Evolutionary conservation across 805 yeast genomes (phyloP).

Genomic region (Yarrowia hollandica): DNA sequence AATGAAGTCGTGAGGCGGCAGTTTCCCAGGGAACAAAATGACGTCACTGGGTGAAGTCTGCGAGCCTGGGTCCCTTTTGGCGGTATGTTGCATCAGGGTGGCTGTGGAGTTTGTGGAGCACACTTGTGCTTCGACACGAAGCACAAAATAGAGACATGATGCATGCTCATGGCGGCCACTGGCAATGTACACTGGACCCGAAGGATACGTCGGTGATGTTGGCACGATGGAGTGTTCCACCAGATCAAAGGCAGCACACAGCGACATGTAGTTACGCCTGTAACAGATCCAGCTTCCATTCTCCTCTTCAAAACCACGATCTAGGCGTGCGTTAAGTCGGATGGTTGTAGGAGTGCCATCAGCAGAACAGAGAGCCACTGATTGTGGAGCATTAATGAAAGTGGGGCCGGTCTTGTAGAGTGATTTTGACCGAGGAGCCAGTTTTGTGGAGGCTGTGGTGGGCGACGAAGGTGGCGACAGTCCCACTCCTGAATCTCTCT

Average conservation of each 20-base stretch:
- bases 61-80: conserved; percentile 24
- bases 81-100: conserved; percentile 17
- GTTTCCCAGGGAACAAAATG: conserved; percentile 8
- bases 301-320: conserved; percentile 29
- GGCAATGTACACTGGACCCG: conserved; percentile 10
- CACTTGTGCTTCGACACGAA: conserved; percentile 14
- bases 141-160: conserved; percentile 5
- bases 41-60: conserved; percentile 8
- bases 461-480: neutral
- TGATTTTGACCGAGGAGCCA: conserved; percentile 24
- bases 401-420: conserved; percentile 21
- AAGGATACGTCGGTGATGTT: neutral
- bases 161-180: conserved; percentile 3
- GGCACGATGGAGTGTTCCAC: conserved; percentile 19
- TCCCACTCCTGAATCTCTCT: neutral
- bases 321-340: conserved; percentile 20
- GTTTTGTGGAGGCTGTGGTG: neutral
- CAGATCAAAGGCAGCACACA: conserved; percentile 27
- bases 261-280: conserved; percentile 28
- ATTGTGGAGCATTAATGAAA: neutral
- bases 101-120: neutral
- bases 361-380: neutral
- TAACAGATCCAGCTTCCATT: conserved; percentile 29
- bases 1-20: conserved; percentile 9
- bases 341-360: conserved; percentile 6